Evolutionary conservation across 805 yeast species (phyloP), one percentile per base, ranked within the genome.

Genomic region (Nakazawaea anatomiae): DNA sequence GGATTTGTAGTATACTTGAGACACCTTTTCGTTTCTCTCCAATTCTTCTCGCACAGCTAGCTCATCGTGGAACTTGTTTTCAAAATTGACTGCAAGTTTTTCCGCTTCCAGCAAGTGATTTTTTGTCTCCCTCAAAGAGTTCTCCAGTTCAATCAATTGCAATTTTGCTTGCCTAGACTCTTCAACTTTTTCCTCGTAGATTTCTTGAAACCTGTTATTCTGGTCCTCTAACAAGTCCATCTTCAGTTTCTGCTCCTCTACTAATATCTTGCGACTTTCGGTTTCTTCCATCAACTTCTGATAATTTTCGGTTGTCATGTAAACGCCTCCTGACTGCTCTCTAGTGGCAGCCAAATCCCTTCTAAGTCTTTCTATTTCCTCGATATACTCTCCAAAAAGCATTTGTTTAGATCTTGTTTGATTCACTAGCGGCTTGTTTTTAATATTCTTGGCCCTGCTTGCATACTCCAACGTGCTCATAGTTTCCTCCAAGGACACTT

Each of bases 381-480:
- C 60, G 60, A 77, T 69, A 66, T 75, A 72, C 61, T 85, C 79
- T 59, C 74, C 63, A 59, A 84, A 63, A 59, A 79, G 57, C 62
- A 78, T 58, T 65, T 80, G 74, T 68, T 87, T 77, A 56, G 88
- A 59, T 77, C 88, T 64, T 38, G 76, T 72, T 50, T 77, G 80
- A 10, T 83, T 83, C 44, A 80, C 64, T 71, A 89, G 88, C 2
- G 88, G 88, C 61, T 76, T 81, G 61, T 85, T 85, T 58, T 79
- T 80, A 54, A 90, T 88, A 55, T 81, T 84, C 56, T 89, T 87
- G 2, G 97, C 97, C 54, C 90, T 82, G 48, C 83, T 80, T 4
- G 97, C 96, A 64, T 90, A 90, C 56, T 89, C 94, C 47, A 90
- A 72, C 0, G 97, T 90, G 57, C 94, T 86, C 42, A 85, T 64